Base-by-base conservation (phyloP, 768 basidiomycete genomes). In the button mushroom (Agaricus bisporus) region DNA sequence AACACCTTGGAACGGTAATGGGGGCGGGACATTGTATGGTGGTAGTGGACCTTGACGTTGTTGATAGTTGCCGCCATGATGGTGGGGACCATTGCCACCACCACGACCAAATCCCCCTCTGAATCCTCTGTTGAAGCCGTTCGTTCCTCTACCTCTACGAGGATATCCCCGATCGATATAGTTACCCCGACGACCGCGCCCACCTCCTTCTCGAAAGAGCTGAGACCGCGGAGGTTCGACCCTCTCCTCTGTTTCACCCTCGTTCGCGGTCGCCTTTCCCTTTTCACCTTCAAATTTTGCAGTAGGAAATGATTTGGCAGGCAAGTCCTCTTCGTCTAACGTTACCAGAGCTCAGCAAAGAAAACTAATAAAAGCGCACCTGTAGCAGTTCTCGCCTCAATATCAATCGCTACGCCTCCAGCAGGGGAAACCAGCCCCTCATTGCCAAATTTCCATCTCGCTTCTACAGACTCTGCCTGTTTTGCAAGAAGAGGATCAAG, bases 391-490 rank as follows among this genome's bases (percentile, higher is more conserved):
- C 11, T 49, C 20, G 32, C 25, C 15, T 41, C 41, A 18, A 35
- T 35, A 50, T 44, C 52, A 38, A 28, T 32, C 18, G 43, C 48
- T n/a, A 20, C 46, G 9, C 25, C 49, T 18, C 41, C 56, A 11
- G 41, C 41, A 14, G 50, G 46, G 22, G 50, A 46, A 22, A 47
- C 5, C 36, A 48, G 44, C 39, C 58, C 62, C 14, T 77, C 74
- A 36, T 78, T 77, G 15, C 83, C 83, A 62, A 85, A 85, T 62
- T 77, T 74, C 82, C 80, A 83, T 62, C 75, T 81, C 43, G 42
- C 41, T 29, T 49, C 51, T 20, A 39, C 52, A 5, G 44, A 45
- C 25, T 35, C 51, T 4, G 44, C 51, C 20, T 53, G 32, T 32
- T 53, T 53, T 17, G 25, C 44, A n/a, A 53, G 11, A 11, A 43